Evolutionary conservation across 495 filamentous ascomycete species (phyloP), one percentile per base, ranked within the genome.

Genomic region (Cairneyella variabilis): DNA sequence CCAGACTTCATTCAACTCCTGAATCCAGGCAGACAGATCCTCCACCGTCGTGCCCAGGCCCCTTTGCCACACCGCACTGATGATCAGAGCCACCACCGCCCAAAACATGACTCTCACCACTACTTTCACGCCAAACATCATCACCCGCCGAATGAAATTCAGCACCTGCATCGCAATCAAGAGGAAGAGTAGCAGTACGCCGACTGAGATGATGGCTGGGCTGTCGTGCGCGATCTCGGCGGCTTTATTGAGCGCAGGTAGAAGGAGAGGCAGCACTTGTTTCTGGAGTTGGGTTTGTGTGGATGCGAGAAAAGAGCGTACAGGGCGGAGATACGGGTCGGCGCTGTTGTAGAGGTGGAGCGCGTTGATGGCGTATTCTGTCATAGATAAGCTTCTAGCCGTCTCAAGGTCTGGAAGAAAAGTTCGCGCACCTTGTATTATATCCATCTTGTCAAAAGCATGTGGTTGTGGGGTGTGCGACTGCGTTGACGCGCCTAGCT

Each of bases 51-150:
- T 74, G 64, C 83, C 86, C 51, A 82, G 44, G 0, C 89, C 90
- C 11, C 83, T 68, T 49, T 74, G 74, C 66, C 78, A 91, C 11
- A 89, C 71, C 52, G 78, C 79, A 30, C 76, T 67, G 0, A 68
- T 75, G 1, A 80, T 3, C 0, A 70, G 69, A 16, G 73, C 66
- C 11, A 90, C 26, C 1, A 63, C 56, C 0, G 69, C 75, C 79
- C 81, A 93, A 42, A 88, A 78, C 0, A 77, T 52, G 38, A 89
- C 16, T 25, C 76, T 64, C 50, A 86, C 61, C 5, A 71, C 74
- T 41, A 92, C 61, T 36, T 71, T 63, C n/a, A 88, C 75, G 82
- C 88, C 90, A 66, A 80, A 92, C 63, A 90, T 72, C 48, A 95
- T 69, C 2, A 88, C 67, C 30, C 86, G 76, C 42, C 79, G 80